A percentile compares a stretch with the other conserved stretches of the same genome.
These are phyloP conservation scores for Rubus parviflorus DNA, from an alignment of 306 rosid genomes.

Conservation along the genomic window DNA sequence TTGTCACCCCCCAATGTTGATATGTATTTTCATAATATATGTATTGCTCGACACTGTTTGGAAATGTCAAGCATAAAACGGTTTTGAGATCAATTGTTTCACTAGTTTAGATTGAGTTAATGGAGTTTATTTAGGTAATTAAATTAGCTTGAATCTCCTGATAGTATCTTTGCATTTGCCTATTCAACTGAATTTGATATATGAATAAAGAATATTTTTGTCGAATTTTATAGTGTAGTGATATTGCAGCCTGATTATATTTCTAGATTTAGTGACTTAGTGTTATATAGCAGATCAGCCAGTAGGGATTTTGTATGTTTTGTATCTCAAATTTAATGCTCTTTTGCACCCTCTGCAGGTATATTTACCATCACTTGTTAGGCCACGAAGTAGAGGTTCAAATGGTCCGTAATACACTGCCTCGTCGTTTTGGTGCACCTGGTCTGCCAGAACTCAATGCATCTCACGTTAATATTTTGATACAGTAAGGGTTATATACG, in stretches of 20 bases:
- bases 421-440: slow-evolving; percentile 98
- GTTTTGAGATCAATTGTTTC: neutral
- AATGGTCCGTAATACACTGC: slow-evolving; percentile 95
- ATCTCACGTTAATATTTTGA: slow-evolving; percentile 67
- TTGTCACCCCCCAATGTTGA: neutral
- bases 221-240: neutral
- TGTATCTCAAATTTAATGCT: neutral
- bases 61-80: neutral
- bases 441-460: slow-evolving; percentile 99
- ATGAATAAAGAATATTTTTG: neutral
- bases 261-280: neutral
- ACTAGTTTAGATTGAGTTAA: neutral
- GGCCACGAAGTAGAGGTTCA: slow-evolving; percentile 99
- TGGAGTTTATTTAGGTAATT: too few species aligned
- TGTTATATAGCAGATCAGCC: neutral
- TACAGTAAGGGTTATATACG: neutral
- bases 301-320: neutral
- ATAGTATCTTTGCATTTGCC: neutral
- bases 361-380: slow-evolving; percentile 91
- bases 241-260: neutral
- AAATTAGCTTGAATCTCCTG: neutral
- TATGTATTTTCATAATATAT: neutral
- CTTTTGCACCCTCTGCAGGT: slow-evolving; percentile 45
- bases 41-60: neutral
- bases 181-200: neutral